Base-by-base conservation (phyloP, 306 rosid genomes). In the Lablab purpureus region DNA sequence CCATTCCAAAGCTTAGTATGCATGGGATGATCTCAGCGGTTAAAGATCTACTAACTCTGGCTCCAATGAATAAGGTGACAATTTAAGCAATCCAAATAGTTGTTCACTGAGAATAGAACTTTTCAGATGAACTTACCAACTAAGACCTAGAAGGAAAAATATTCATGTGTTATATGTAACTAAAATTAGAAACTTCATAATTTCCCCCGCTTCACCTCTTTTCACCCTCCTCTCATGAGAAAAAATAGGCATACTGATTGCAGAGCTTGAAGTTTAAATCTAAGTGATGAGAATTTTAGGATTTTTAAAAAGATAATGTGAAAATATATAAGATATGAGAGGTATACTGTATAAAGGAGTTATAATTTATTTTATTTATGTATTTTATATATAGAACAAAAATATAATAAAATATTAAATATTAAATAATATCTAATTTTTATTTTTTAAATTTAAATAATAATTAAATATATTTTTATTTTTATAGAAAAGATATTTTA, bases 1-100 rank as follows among this genome's bases (percentile, higher is more conserved):
- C 97, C 23, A 83, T 92, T 77, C 98, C 98, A 28, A 92, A 89
- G 87, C 97, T 94, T 54, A 94, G 97, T 84, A 87, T 87, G 45
- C 93, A 92, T 81, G 97, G 98, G 37, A 91, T 94, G 98, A 71
- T 86, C 80, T 84, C 92, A 80, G 83, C 98, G 50, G 79, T 94
- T 64, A 94, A 92, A 87, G 98, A 94, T 81, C 93, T 94, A 58
- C 80, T 92, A 83, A 96, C 87, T 74, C 88, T 92, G 9, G 98
- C 98, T 88, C 91, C 98, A 82, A 17, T 85, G 45, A 87, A 88
- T 71, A 94, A 94, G 97, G 98, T 94, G 75, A 79, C 18, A 69
- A 8, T 43, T 36, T 52, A 41, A 7, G 22, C 67, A 76, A 32
- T 72, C 32, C 55, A 65, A 47, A 62, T 14, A 52, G 15, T 52